Percentiles rank a stretch among this genome's conserved stretches.
Conservation (phyloP, 352 stramenopile species). For the Thalassiosira tumida region DNA sequence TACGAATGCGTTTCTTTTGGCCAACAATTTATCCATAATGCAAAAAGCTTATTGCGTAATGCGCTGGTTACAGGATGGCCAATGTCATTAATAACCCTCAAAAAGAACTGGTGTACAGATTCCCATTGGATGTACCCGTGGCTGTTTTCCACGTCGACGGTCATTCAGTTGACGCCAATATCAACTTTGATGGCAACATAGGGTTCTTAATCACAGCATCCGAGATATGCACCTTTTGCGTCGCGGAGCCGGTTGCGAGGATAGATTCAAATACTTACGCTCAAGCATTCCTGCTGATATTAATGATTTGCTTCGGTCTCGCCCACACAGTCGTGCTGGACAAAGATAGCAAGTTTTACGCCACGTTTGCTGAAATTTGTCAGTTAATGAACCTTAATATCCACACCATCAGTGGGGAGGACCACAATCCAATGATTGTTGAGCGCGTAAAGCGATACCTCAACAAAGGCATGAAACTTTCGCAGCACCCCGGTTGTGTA, state of each 20-base stretch:
- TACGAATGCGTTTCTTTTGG: slow-evolving; percentile 59
- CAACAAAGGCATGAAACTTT: slow-evolving; percentile 43
- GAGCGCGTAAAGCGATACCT: slow-evolving; percentile 36
- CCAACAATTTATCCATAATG: slow-evolving; percentile 38
- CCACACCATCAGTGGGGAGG: slow-evolving; percentile 30
- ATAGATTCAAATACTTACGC: background rate
- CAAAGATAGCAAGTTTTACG: too few species aligned
- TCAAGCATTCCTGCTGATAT: too few species aligned
- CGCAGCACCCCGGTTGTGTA: background rate
- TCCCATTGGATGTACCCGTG: too few species aligned
- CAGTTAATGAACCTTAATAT: slow-evolving; percentile 36
- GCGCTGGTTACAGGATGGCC: slow-evolving; percentile 36
- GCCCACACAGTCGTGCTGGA: too few species aligned
- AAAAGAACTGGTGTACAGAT: too few species aligned
- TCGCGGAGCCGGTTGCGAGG: background rate
- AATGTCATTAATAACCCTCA: slow-evolving; percentile 13
- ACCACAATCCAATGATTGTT: slow-evolving; percentile 58
- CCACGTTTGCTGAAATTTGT: too few species aligned
- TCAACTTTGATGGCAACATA: background rate
- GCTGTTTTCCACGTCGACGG: too few species aligned
- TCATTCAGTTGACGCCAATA: background rate
- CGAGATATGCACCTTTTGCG: slow-evolving; percentile 11
- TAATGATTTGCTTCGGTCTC: too few species aligned
- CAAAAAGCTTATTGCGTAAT: slow-evolving; percentile 27
- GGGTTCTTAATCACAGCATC: background rate